phyloP scores from a whole-genome alignment of 176 grass and related monocot species.

The Phragmites australis region DNA sequence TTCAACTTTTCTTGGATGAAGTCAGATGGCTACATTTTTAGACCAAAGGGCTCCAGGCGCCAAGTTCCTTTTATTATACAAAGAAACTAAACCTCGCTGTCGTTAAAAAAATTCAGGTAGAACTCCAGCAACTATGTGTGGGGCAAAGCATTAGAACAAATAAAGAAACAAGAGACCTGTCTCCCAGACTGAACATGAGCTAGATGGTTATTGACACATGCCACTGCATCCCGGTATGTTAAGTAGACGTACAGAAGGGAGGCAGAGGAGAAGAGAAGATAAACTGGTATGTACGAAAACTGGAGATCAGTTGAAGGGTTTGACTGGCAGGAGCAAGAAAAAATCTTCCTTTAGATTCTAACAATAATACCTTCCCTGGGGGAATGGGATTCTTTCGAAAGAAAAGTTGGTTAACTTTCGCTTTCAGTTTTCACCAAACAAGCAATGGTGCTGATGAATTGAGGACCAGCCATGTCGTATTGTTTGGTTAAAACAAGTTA shows the following conservation, averaged over 20 bases:
- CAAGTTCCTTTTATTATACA: neutral
- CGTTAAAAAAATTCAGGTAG: too few species aligned
- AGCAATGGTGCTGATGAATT: neutral
- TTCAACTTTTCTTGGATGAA: neutral
- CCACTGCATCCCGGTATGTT: neutral
- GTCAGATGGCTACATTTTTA: neutral
- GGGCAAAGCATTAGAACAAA: constrained; percentile 16
- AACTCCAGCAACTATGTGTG: too few species aligned
- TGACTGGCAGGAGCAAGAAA: constrained; percentile 7
- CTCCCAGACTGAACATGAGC: neutral
- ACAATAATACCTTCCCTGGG: neutral
- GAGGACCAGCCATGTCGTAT: neutral
- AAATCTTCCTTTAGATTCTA: neutral
- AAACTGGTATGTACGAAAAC: neutral
- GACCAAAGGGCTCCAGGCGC: neutral
- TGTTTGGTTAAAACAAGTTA: constrained; percentile 3
- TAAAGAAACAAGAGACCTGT: neutral
- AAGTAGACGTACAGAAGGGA: neutral
- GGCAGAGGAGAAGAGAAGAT: neutral
- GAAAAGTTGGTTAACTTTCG: constrained; percentile 25
- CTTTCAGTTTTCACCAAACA: constrained; percentile 37
- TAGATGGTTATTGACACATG: neutral
- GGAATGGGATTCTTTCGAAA: neutral
- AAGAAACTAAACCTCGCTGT: too few species aligned
- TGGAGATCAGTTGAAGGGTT: constrained; percentile 9